These are phyloP conservation scores for Begonia loranthoides DNA, from an alignment of 306 rosid genomes.

Conservation along the genomic window DNA sequence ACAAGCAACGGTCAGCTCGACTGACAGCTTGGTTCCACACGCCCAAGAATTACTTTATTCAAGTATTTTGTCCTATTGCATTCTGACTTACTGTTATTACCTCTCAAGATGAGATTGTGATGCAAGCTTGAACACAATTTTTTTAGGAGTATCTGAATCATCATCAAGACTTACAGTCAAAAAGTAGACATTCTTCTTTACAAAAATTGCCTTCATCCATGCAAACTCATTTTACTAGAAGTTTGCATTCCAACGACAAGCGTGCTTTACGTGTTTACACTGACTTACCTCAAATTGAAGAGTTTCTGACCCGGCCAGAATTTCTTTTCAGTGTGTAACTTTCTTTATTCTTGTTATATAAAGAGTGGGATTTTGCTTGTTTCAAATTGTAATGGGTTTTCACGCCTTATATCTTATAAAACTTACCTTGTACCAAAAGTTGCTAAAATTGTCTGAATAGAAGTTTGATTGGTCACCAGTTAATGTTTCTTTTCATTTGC, in stretches of 20 bases:
- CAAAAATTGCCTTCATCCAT: conserved; percentile 9
- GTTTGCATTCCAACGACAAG: conserved; percentile 20
- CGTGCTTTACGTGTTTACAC: conserved; percentile 52
- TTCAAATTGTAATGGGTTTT: too few relatives aligned
- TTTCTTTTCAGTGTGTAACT: conserved; percentile 59
- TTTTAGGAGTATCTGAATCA: conserved; percentile 61
- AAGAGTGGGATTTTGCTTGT: too few relatives aligned
- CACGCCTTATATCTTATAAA: too few relatives aligned
- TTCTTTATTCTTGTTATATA: too few relatives aligned
- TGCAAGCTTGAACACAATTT: conserved; percentile 12
- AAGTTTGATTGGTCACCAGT: too few relatives aligned
- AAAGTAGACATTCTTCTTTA: not conserved
- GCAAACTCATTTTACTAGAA: conserved; percentile 19
- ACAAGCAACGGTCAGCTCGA: conserved; percentile 83
- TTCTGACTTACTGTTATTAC: conserved; percentile 3
- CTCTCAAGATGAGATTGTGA: conserved; percentile 6
- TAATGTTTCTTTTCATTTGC: too few relatives aligned
- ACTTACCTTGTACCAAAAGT: too few relatives aligned
- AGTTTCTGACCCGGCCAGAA: conserved; percentile 54
- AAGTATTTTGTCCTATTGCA: conserved; percentile 30
- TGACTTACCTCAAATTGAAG: conserved; percentile 82
- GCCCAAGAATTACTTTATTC: conserved; percentile 64
- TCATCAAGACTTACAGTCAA: conserved; percentile 27
- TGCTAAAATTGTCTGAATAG: too few relatives aligned
- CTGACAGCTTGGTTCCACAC: conserved; percentile 90